These are phyloP conservation scores for Nakazawaea laoshanensis DNA, from an alignment of 805 yeast species.

Conservation along the genomic window DNA sequence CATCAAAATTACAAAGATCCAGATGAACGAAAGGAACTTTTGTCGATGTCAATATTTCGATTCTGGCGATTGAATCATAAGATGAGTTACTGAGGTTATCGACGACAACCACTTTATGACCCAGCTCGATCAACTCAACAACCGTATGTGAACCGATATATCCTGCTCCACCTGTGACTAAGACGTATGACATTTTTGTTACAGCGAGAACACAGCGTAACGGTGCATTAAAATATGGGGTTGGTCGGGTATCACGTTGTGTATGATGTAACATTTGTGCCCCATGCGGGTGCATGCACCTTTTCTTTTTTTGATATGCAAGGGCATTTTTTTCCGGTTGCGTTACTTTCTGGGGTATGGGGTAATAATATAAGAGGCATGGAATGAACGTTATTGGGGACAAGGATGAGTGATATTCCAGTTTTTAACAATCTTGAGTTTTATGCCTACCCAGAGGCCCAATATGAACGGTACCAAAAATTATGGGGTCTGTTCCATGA, in stretches of 20 bases:
- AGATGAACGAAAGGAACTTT: conserved; percentile 47
- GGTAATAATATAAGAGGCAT: no score
- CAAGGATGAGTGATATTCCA: conserved; percentile 24
- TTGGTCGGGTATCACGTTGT: no score
- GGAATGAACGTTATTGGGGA: no score
- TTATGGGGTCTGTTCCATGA: conserved; percentile 13
- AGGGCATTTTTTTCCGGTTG: no score
- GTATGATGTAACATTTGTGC: no score
- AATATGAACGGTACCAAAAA: conserved; percentile 20
- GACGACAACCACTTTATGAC: conserved; percentile 62
- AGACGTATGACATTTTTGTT: conserved; percentile 27
- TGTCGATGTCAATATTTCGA: conserved; percentile 44
- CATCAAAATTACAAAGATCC: conserved; percentile 45
- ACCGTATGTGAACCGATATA: conserved; percentile 81
- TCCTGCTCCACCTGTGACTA: conserved; percentile 85
- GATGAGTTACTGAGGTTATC: conserved; percentile 66
- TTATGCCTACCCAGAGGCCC: conserved; percentile 23
- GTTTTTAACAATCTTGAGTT: conserved; percentile 24
- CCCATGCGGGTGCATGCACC: no score
- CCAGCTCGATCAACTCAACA: conserved; percentile 50
- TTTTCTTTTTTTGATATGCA: no score
- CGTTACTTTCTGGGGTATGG: no score
- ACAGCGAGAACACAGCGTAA: no score
- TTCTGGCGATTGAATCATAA: conserved; percentile 54
- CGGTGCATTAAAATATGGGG: no score